Evolutionary conservation across 1,284 basidiomycete genomes (phyloP), one percentile per base, ranked within the genome.

Genomic region (Golubevia pallescens): DNA sequence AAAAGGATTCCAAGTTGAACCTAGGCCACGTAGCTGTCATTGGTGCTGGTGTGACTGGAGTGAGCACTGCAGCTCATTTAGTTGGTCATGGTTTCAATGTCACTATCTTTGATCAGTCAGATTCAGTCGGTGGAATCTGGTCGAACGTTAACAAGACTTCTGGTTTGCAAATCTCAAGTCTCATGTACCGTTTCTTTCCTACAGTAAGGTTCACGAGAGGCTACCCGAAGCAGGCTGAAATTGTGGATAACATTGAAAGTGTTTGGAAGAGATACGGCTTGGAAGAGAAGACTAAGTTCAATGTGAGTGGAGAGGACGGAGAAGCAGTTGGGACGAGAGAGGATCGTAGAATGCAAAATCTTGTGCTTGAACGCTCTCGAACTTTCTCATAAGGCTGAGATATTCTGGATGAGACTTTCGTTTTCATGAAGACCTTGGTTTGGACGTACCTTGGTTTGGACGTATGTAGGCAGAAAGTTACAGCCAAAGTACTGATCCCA

Each of bases 151-250:
- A 91, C 79, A 86, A 84, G 6, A 90, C 90, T 0, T 89, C 89
- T 0, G 89, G 89, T 5, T 86, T 91, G 0, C 90, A 91, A 80
- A 88, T 91, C 68, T 90, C 90, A 79, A 89, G 88, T 7, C 68
- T 90, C 28, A 81, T 90, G 48, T 90, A 90, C 73, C 88, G 89
- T 53, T 89, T 89, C 77, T 88, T 89, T 67, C 89, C 16, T 86
- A 28, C 48, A 62, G 34, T 65, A 14, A 10, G 28, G n/a, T 7
- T 80, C 78, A 59, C 76, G 2, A 48, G 57, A 16, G 71, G 69
- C 1, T 91, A 90, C 75, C 90, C 90, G 0, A 80, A 86, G 21
- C 83, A 89, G 1, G 88, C 90, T 65, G 90, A 91, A 72, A 90
- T 91, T 54, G 81, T 91, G 0, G 76, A 80, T 87, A 90, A 91